phyloP scores from a whole-genome alignment of 1,284 basidiomycete species.

The Rhizoctonia solani region DNA sequence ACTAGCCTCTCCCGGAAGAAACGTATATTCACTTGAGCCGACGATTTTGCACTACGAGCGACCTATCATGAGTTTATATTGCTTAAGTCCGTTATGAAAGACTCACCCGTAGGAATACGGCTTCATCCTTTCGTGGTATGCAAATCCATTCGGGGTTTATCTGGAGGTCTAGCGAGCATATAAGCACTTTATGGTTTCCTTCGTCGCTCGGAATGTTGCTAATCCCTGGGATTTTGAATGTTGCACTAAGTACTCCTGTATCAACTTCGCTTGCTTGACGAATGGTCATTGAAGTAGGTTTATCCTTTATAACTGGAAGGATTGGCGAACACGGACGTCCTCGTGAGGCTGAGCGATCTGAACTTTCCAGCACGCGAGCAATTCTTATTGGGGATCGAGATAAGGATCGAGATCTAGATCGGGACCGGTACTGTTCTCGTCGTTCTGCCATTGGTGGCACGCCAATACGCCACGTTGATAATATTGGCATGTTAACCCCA shows the following conservation, averaged over 20 bases:
- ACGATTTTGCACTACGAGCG: conserved; percentile 38
- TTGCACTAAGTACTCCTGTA: conserved; percentile 37
- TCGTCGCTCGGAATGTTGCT: conserved; percentile 37
- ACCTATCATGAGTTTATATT: not conserved
- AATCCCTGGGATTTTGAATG: conserved; percentile 35
- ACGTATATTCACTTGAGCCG: conserved; percentile 39
- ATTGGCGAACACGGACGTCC: not conserved
- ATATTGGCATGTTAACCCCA: conserved; percentile 38
- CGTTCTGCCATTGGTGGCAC: not conserved
- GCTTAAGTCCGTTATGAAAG: not conserved
- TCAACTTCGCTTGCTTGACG: conserved; percentile 7
- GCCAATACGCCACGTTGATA: conserved; percentile 35
- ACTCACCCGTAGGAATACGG: conserved; percentile 32
- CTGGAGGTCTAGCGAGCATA: conserved; percentile 23
- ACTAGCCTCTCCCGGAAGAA: conserved; percentile 40
- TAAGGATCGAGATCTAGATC: too few relatives aligned
- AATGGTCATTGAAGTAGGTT: not conserved
- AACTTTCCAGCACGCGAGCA: too few relatives aligned
- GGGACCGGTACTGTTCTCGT: too few relatives aligned
- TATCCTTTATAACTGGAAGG: not conserved
- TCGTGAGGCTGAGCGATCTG: not conserved
- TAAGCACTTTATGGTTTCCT: conserved; percentile 35
- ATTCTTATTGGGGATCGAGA: too few relatives aligned
- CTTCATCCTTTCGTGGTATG: conserved; percentile 28
- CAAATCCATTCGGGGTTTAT: conserved; percentile 28